Conservation (phyloP, 352 stramenopile species). For the Pythium dissimile region DNA sequence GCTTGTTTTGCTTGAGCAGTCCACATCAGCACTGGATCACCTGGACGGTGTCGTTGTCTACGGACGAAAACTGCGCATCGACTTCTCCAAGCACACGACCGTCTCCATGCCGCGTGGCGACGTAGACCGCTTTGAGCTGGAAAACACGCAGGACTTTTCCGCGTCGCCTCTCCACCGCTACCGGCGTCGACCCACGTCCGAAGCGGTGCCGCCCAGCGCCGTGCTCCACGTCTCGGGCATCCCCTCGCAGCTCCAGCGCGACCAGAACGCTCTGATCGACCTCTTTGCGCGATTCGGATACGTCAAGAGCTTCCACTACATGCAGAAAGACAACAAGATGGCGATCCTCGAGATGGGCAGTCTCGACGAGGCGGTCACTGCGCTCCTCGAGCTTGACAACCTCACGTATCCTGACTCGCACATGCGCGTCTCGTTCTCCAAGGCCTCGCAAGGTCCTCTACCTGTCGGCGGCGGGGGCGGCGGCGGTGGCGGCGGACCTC, state of each 20-base stretch:
- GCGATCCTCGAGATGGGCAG: conserved; percentile 72
- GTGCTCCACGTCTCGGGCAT: conserved; percentile 77
- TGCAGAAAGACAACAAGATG: conserved; percentile 78
- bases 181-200: conserved; percentile 53
- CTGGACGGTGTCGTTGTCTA: conserved; percentile 73
- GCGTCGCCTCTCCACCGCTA: conserved; percentile 74
- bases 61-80: conserved; percentile 74
- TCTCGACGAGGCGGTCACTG: conserved; percentile 73
- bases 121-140: conserved; percentile 77
- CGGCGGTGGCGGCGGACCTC: not conserved
- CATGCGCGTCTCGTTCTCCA: conserved; percentile 82
- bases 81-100: conserved; percentile 79
- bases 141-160: conserved; percentile 82
- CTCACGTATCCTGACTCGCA: conserved; percentile 63
- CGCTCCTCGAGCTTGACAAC: conserved; percentile 68
- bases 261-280: conserved; percentile 52
- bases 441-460: conserved; percentile 29
- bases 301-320: conserved; percentile 69
- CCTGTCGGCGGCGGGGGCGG: not conserved
- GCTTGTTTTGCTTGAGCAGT: conserved; percentile 23
- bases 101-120: conserved; percentile 80
- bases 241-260: conserved; percentile 58
- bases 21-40: conserved; percentile 72
- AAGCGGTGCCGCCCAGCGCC: conserved; percentile 59
- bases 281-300: conserved; percentile 71